Percentiles rank a stretch among this genome's conserved stretches.
phyloP scores from a whole-genome alignment of 768 basidiomycete species.

The Suillus sp. region DNA sequence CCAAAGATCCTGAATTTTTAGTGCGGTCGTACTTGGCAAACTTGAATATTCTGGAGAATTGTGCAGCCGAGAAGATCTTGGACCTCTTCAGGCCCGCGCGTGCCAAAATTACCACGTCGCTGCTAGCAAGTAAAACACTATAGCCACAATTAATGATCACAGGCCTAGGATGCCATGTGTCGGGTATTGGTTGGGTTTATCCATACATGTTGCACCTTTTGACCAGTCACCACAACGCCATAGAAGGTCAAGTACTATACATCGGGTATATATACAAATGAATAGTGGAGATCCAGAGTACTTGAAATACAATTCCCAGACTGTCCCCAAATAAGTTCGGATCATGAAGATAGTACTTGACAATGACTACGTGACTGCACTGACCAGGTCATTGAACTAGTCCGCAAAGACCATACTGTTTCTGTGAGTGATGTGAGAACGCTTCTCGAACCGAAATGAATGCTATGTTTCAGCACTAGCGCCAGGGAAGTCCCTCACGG shows the following conservation, averaged over 20 bases:
- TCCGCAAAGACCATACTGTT: not conserved
- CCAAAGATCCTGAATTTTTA: not conserved
- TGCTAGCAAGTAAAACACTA: slow-evolving; percentile 3
- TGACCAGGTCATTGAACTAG: not conserved
- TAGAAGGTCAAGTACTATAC: not conserved
- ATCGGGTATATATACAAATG: not conserved
- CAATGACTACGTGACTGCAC: slow-evolving; percentile 1
- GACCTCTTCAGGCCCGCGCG: slow-evolving; percentile 1
- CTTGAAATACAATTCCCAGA: slow-evolving; percentile 4
- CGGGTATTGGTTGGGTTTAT: not conserved
- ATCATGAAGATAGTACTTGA: slow-evolving; percentile 1
- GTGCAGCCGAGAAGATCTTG: not conserved
- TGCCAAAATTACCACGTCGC: slow-evolving; percentile 1
- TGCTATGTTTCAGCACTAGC: not conserved
- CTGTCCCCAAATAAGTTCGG: slow-evolving; percentile 3
- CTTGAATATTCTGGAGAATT: slow-evolving; percentile 1
- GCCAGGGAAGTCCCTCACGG: not conserved
- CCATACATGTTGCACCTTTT: not conserved
- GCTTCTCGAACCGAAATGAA: not conserved
- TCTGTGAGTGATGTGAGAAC: not conserved
- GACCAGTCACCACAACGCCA: not conserved
- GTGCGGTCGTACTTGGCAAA: not conserved
- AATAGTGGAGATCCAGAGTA: not conserved
- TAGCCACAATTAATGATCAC: not conserved
- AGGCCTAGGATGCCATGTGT: slow-evolving; percentile 4